These are phyloP conservation scores for Backusella australiensis DNA, from an alignment of 192 early-diverging fungal genomes.

Conservation along the genomic window DNA sequence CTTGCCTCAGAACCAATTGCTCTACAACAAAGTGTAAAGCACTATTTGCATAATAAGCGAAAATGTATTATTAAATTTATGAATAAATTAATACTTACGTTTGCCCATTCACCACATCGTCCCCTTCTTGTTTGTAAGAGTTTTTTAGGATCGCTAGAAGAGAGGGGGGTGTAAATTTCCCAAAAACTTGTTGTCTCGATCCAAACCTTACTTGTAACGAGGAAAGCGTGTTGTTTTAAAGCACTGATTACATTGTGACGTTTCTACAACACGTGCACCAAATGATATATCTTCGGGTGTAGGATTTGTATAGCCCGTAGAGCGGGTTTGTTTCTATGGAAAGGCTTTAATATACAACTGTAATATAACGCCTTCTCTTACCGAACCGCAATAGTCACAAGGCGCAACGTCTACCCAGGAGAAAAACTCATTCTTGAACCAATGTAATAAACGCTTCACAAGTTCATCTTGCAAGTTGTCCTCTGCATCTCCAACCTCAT, in stretches of 20 bases:
- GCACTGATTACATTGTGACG: conserved; percentile 41
- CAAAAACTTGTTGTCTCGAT: neutral
- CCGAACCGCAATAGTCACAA: conserved; percentile 39
- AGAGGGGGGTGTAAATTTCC: no score
- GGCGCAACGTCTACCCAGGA: conserved; percentile 47
- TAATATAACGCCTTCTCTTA: neutral
- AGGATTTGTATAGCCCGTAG: conserved; percentile 20
- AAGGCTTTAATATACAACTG: neutral
- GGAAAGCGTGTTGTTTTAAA: conserved; percentile 44
- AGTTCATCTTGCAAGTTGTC: conserved; percentile 18
- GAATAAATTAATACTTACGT: conserved; percentile 24
- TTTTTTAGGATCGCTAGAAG: conserved; percentile 34
- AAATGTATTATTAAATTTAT: neutral
- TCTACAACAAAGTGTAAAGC: conserved; percentile 51
- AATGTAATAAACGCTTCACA: conserved; percentile 38
- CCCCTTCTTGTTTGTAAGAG: conserved; percentile 47
- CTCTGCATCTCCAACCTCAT: conserved; percentile 32
- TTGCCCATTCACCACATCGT: conserved; percentile 60
- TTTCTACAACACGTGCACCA: conserved; percentile 42
- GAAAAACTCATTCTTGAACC: conserved; percentile 57
- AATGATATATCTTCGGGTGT: conserved; percentile 37
- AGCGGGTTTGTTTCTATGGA: conserved; percentile 19
- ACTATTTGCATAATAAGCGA: conserved; percentile 22
- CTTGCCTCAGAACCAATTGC: conserved; percentile 48
- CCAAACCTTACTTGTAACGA: conserved; percentile 37